These are phyloP conservation scores for Nicotiana tabacum DNA, from an alignment of 257 asterid genomes.

Conservation along the genomic window DNA sequence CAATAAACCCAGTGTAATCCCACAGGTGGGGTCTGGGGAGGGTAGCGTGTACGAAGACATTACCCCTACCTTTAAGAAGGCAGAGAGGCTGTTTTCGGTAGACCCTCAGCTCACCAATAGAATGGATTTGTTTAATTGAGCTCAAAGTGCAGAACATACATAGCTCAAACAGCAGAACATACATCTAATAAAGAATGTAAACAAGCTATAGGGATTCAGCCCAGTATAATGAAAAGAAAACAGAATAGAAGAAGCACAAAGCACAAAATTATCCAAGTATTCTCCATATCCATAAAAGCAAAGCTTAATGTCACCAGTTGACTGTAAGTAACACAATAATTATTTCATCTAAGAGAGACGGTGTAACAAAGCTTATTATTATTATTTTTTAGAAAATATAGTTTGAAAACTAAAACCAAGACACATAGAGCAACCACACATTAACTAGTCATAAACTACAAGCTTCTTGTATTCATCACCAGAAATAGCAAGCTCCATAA, in stretches of 20 bases:
- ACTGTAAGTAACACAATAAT: neutral
- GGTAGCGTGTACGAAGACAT: too few species aligned
- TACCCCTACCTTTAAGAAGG: too few species aligned
- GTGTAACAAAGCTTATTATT: neutral
- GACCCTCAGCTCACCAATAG: too few species aligned
- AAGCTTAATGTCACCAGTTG: neutral
- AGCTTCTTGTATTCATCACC: slow-evolving; percentile 45
- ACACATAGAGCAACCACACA: neutral
- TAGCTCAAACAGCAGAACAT: neutral
- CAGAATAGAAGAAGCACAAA: neutral
- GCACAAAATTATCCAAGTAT: neutral
- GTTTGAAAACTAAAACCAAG: neutral
- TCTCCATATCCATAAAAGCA: neutral
- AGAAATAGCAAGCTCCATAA: slow-evolving; percentile 46
- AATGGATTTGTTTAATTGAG: neutral
- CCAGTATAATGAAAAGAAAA: neutral
- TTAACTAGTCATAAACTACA: slow-evolving; percentile 39
- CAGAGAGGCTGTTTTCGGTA: too few species aligned
- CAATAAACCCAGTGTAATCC: too few species aligned
- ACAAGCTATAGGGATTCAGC: neutral
- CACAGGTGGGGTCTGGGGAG: too few species aligned
- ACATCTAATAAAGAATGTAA: neutral
- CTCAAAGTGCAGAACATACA: neutral
- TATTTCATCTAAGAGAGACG: neutral
- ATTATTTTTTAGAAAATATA: neutral